Evolutionary conservation across 108 stramenopile genomes (phyloP), one percentile per base, ranked within the genome.

Genomic region (Stephanodiscus triporus): DNA sequence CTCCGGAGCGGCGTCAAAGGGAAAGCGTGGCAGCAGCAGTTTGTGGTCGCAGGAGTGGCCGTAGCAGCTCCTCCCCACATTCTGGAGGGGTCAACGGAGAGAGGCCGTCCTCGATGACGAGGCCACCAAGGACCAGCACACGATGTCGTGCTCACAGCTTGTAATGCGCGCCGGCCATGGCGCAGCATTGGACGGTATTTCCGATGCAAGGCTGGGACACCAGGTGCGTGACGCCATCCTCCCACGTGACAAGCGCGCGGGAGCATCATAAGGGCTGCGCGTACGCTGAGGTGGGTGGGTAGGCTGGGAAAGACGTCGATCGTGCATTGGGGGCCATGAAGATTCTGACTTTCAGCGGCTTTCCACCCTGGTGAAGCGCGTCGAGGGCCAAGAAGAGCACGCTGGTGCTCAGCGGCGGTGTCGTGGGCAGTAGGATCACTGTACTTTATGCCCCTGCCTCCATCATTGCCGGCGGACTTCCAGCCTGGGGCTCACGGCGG

Each of bases 301-400:
- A 97, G 56, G 96, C n/a, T n/a, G n/a, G n/a, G n/a, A n/a, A 92
- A 54, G 86, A 91, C 71, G 87, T 98, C 40, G 85, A 89, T 22
- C 78, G 76, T 22, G 95, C 91, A 13, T 72, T 99, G 34, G 88
- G 65, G 50, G 85, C 89, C 9, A 88, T 88, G 63, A 91, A 86
- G 22, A 74, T 7, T 94, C 97, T 9, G 94, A 89, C 59, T 97
- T 97, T 84, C 97, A 97, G 73, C 86, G 93, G 10, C 97, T 97
- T 66, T 92, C 94, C 84, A 89, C 98, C 57, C 60, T 95, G 13
- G 90, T 98, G 53, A 95, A 97, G 76, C 70, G 92, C 6, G 89
- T 88, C 48, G 97, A 98, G n/a, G 75, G 95, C 97, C 0, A 97
- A 97, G 70, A 97, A 93, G 85, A 97, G 96, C 73, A 84, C 87